Evolutionary conservation across 2,329 filamentous ascomycete genomes (phyloP), one percentile per base, ranked within the genome.

Genomic region (Leptographium galeiforme): DNA sequence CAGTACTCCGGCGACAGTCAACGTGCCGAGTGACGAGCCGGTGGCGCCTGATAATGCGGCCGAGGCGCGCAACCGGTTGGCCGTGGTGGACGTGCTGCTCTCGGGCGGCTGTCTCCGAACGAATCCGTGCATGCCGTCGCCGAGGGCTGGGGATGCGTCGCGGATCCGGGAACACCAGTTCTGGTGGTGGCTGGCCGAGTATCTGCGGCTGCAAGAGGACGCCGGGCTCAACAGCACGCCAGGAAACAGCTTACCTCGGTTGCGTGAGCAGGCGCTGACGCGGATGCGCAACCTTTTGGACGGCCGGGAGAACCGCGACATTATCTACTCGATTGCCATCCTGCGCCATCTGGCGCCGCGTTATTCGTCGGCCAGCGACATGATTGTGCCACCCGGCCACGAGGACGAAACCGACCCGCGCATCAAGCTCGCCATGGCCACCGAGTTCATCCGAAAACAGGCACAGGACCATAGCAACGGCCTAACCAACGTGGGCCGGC

Each of bases 281-380:
- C 75, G 76, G 51, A 79, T 89, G 66, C 82, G 88, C 36, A 76
- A 76, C 53, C 74, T 91, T 25, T 75, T 95, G 13, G 85, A 89
- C 60, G 85, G 85, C 48, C 79, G 84, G 30, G 90, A 96, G 69
- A 93, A 91, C 62, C 82, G 90, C 52, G 89, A 96, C 64, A 84
- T 95, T 18, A 79, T 96, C 54, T 95, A 95, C 68, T 93, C 87
- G 0, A 84, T 95, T 59, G 87, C 87, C 10, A 80, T 95, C 53
- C 82, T 86, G 16, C 82, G 89, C 32, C 81, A 90, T 57, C 74
- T 89, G 50, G 82, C 85, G 47, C 81, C 82, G 36, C 78, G 81
- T 47, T 81, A 77, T 62, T 77, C 77, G 14, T 71, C 80, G 12
- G 77, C 76, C 12, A 44, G 47, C 39, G 52, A 55, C n/a, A 39